Evolutionary conservation across 805 yeast genomes (phyloP).

Genomic region (Kurtzmaniella cleridarum): DNA sequence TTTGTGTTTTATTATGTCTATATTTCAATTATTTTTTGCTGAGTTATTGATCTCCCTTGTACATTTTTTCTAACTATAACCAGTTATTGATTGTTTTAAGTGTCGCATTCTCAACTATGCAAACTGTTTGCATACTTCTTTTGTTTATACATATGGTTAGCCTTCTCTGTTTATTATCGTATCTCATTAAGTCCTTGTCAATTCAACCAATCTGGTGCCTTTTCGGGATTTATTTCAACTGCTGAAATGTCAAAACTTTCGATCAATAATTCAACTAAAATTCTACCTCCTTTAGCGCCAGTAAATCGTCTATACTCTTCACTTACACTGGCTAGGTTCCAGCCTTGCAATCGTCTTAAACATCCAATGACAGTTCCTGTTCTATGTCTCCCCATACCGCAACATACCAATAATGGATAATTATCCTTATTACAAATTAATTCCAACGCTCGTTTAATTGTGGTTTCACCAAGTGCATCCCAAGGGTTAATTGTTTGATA

Average conservation of each 20-base stretch:
- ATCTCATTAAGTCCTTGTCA: background rate
- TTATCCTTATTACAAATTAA: constrained; percentile 66
- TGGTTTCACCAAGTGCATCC: constrained; percentile 86
- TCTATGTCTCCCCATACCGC: constrained; percentile 98
- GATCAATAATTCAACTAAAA: constrained; percentile 82
- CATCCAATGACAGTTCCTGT: constrained; percentile 98
- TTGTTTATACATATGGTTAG: too few species aligned
- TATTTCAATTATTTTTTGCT: too few species aligned
- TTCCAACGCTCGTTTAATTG: constrained; percentile 74
- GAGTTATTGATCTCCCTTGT: too few species aligned
- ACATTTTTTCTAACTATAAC: too few species aligned
- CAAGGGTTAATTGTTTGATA: constrained; percentile 67
- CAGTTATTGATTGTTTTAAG: too few species aligned
- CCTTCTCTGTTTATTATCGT: too few species aligned
- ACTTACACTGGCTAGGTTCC: constrained; percentile 88
- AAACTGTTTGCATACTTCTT: too few species aligned
- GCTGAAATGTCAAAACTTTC: constrained; percentile 47
- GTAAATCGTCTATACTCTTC: constrained; percentile 94
- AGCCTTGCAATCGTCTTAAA: constrained; percentile 85
- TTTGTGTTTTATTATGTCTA: too few species aligned
- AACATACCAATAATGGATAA: constrained; percentile 86
- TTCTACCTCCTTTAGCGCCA: constrained; percentile 88
- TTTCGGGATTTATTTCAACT: constrained; percentile 27
- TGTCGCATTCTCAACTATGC: too few species aligned
- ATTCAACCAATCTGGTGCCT: constrained; percentile 27